These are phyloP conservation scores for Orbilia blumenaviensis DNA, from an alignment of 2,329 filamentous ascomycete genomes.

Conservation along the genomic window DNA sequence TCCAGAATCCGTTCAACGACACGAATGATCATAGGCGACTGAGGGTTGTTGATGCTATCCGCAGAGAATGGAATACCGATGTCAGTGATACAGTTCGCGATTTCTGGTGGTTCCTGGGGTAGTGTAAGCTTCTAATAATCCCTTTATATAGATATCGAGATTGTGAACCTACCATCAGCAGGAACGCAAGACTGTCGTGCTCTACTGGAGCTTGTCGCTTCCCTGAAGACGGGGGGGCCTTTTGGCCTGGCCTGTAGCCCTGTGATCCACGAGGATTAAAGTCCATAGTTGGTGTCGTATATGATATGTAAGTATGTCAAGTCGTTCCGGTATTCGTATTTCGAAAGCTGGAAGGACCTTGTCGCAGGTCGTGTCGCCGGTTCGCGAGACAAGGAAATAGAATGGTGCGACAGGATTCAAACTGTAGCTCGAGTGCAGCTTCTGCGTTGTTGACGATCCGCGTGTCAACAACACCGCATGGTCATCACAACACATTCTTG, in stretches of 20 bases:
- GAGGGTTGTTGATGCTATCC: slow-evolving; percentile 90
- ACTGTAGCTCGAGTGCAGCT: background rate
- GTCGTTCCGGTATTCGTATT: background rate
- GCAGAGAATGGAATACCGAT: slow-evolving; percentile 90
- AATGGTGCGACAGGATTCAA: background rate
- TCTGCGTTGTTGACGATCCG: slow-evolving; percentile 4
- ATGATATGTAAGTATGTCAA: background rate
- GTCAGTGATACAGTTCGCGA: slow-evolving; percentile 95
- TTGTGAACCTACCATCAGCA: slow-evolving; percentile 36
- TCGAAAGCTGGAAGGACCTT: no score
- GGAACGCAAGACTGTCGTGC: slow-evolving; percentile 35
- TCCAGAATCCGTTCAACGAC: slow-evolving; percentile 99
- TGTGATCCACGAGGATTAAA: slow-evolving; percentile 49
- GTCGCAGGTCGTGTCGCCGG: no score
- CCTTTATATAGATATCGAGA: background rate
- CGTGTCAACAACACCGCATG: slow-evolving; percentile 42
- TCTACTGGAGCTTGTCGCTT: slow-evolving; percentile 42
- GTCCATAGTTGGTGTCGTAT: slow-evolving; percentile 26
- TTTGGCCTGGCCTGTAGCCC: slow-evolving; percentile 46
- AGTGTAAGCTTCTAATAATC: slow-evolving; percentile 58
- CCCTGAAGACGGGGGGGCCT: slow-evolving; percentile 43
- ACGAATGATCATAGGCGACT: slow-evolving; percentile 92
- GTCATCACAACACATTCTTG: slow-evolving; percentile 38
- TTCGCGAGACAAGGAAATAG: background rate
- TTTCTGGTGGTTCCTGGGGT: slow-evolving; percentile 71